Evolutionary conservation across 2,329 filamentous ascomycete genomes (phyloP).

Genomic region (Stemphylium vesicarium): DNA sequence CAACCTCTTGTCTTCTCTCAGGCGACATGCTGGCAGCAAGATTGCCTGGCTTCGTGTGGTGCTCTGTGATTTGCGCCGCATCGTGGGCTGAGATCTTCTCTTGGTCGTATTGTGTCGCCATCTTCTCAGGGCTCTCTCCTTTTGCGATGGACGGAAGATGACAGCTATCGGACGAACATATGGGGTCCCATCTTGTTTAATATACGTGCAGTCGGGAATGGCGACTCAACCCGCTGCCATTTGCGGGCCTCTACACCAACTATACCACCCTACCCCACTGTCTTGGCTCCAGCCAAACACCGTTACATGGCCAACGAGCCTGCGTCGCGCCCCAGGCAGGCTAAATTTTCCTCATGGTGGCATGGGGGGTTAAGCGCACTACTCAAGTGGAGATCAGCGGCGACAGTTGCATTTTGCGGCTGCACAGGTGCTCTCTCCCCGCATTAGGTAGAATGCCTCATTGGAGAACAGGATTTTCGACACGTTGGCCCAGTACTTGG

Average conservation of each 20-base stretch:
- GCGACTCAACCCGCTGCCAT: background rate
- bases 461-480: background rate
- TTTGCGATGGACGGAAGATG: background rate
- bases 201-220: conserved; percentile 1
- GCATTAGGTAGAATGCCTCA: background rate
- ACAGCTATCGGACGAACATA: background rate
- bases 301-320: conserved; percentile 5
- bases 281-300: conserved; percentile 7
- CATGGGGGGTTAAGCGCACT: background rate
- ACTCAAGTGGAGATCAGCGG: background rate
- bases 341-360: background rate
- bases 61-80: conserved; percentile 12
- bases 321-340: background rate
- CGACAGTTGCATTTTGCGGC: conserved; percentile 1
- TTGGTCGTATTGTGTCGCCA: conserved; percentile 16
- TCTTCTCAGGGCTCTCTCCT: background rate
- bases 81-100: conserved; percentile 12
- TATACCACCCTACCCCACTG: conserved; percentile 11
- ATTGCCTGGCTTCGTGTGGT: conserved; percentile 13
- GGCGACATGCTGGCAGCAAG: conserved; percentile 37
- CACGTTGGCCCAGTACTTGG: conserved; percentile 3
- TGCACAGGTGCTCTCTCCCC: background rate
- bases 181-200: conserved; percentile 10
- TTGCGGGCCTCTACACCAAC: conserved; percentile 5
- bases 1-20: conserved; percentile 37